These are phyloP conservation scores for Elongisporangium anandrum DNA, from an alignment of 352 stramenopile genomes.

Conservation along the genomic window DNA sequence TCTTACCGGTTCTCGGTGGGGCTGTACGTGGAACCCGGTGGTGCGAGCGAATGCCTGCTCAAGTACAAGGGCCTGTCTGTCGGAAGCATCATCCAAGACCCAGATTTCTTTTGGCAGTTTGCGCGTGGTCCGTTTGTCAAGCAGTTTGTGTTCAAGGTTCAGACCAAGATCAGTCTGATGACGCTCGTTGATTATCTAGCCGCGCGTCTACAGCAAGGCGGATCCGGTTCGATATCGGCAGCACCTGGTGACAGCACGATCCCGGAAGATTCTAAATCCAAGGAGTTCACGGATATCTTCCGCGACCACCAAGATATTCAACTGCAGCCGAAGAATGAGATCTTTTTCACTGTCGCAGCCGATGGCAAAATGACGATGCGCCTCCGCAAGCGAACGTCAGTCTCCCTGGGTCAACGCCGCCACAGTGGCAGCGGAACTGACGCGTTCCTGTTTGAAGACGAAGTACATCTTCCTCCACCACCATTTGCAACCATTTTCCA, in stretches of 20 bases:
- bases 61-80: slow-evolving; percentile 82
- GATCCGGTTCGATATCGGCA: slow-evolving; percentile 9
- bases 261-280: slow-evolving; percentile 17
- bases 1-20: slow-evolving; percentile 50
- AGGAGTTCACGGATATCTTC: slow-evolving; percentile 27
- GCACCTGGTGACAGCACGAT: slow-evolving; percentile 8
- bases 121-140: slow-evolving; percentile 57
- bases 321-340: slow-evolving; percentile 41
- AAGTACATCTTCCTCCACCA: slow-evolving; percentile 25
- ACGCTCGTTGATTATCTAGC: slow-evolving; percentile 57
- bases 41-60: slow-evolving; percentile 54
- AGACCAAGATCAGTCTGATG: slow-evolving; percentile 32
- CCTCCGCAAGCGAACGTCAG: slow-evolving; percentile 31
- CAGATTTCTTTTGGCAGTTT: slow-evolving; percentile 71
- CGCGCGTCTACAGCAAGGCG: slow-evolving; percentile 26
- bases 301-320: slow-evolving; percentile 20
- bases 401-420: neutral
- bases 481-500: slow-evolving; percentile 61
- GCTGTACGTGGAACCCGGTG: slow-evolving; percentile 63
- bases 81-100: slow-evolving; percentile 71
- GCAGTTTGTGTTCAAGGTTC: slow-evolving; percentile 67
- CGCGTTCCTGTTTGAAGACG: slow-evolving; percentile 8
- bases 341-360: slow-evolving; percentile 39
- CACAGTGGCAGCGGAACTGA: neutral
- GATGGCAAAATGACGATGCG: slow-evolving; percentile 39